Conservation (phyloP, 345 rosid species). For the Pelargonium nanum region DNA sequence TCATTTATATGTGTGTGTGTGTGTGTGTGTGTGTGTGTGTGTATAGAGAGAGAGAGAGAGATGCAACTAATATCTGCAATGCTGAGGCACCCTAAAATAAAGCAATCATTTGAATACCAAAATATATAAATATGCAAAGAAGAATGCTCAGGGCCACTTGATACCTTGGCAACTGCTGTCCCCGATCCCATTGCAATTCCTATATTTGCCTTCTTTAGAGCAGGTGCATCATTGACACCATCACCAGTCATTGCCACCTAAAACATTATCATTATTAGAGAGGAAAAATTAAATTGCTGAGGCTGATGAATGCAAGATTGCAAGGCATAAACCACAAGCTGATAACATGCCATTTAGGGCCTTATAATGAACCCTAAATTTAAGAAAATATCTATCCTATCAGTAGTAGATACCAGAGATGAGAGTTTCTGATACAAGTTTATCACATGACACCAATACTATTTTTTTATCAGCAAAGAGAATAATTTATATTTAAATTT, state of each 20-base stretch:
- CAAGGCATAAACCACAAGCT: not conserved
- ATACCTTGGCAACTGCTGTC: slow-evolving; percentile 98
- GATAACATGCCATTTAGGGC: not conserved
- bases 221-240: slow-evolving; percentile 99
- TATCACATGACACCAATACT: too few relatives aligned
- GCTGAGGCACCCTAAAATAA: not conserved
- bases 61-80: not conserved
- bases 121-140: not conserved
- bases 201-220: slow-evolving; percentile 90
- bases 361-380: not conserved
- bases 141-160: not conserved
- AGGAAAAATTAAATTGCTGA: not conserved
- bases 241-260: slow-evolving; percentile 99
- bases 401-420: not conserved
- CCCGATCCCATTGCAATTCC: slow-evolving; percentile 99
- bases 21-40: too few relatives aligned
- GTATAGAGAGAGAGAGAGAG: not conserved
- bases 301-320: not conserved
- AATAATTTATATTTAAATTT: too few relatives aligned
- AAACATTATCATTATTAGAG: slow-evolving; percentile 7
- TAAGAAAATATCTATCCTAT: not conserved
- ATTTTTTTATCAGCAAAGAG: too few relatives aligned
- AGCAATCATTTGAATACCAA: not conserved
- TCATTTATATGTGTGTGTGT: too few relatives aligned
- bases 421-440: too few relatives aligned